A percentile compares a stretch with the other conserved stretches of the same genome.
These are phyloP conservation scores for Pulveroboletus sp. DNA, from an alignment of 768 basidiomycete genomes.

Conservation along the genomic window DNA sequence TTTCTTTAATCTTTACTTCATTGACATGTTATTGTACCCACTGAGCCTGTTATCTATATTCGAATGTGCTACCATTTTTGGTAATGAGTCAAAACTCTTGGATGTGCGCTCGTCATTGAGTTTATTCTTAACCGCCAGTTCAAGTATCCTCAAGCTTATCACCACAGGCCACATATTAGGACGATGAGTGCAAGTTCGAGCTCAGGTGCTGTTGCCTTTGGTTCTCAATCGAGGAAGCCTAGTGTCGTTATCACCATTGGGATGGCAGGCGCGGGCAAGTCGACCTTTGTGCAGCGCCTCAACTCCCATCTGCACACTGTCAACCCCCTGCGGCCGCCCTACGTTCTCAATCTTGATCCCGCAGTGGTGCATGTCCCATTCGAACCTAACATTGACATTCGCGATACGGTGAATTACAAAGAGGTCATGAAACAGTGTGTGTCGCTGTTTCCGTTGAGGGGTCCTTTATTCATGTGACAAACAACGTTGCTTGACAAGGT, in stretches of 20 bases:
- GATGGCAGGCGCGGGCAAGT: constrained; percentile 97
- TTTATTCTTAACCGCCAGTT: constrained; percentile 6
- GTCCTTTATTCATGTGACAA: constrained; percentile 10
- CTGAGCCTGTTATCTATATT: background rate
- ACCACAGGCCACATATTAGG: background rate
- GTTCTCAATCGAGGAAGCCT: constrained; percentile 45
- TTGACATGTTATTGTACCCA: constrained; percentile 6
- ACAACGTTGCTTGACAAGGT: constrained; percentile 45
- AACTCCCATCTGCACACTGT: constrained; percentile 84
- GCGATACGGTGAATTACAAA: constrained; percentile 95
- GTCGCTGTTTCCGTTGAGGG: constrained; percentile 35
- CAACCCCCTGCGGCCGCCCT: constrained; percentile 67
- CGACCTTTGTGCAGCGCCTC: constrained; percentile 92
- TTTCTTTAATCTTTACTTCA: background rate
- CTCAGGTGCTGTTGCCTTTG: background rate
- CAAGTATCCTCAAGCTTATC: background rate
- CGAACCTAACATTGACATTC: constrained; percentile 95
- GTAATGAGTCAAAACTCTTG: too few species aligned
- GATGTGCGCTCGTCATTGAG: background rate
- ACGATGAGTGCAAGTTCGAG: constrained; percentile 22
- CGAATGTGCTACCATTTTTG: too few species aligned
- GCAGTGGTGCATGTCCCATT: constrained; percentile 90
- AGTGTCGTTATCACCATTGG: constrained; percentile 87
- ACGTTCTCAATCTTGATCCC: constrained; percentile 96
- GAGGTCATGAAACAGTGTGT: constrained; percentile 99